Evolutionary conservation across 2,329 filamentous ascomycete genomes (phyloP).

Genomic region (Aspergillus arachidicola): DNA sequence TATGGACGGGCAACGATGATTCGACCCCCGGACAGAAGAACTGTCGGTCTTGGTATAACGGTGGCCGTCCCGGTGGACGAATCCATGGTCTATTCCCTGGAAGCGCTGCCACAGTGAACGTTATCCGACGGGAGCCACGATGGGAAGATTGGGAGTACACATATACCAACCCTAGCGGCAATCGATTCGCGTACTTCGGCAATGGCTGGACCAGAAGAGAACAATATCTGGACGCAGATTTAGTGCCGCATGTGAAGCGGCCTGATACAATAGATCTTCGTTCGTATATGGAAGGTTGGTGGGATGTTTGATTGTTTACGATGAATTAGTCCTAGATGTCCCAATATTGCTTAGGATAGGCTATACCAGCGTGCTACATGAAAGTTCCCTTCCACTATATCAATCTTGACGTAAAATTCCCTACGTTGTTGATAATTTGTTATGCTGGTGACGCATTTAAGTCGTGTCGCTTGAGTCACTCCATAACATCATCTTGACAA

Average conservation of each 20-base stretch:
- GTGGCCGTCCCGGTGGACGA: constrained; percentile 61
- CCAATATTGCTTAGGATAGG: neutral
- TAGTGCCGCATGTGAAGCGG: constrained; percentile 64
- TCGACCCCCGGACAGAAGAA: constrained; percentile 53
- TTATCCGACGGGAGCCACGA: constrained; percentile 57
- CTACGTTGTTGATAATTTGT: too few species aligned
- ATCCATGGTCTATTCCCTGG: constrained; percentile 73
- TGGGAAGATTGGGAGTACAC: constrained; percentile 64
- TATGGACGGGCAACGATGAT: constrained; percentile 40
- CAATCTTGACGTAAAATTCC: too few species aligned
- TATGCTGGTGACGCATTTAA: too few species aligned
- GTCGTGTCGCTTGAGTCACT: too few species aligned
- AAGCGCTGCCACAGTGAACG: constrained; percentile 64
- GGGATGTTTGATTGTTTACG: constrained; percentile 44
- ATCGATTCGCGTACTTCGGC: constrained; percentile 61
- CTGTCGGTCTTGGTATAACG: constrained; percentile 74
- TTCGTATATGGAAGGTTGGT: constrained; percentile 70
- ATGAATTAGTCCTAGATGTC: neutral
- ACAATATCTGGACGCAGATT: constrained; percentile 56
- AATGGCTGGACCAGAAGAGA: constrained; percentile 68
- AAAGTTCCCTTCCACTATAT: neutral
- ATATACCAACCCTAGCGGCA: constrained; percentile 46
- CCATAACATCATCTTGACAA: too few species aligned
- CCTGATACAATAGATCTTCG: constrained; percentile 62
- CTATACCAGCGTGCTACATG: too few species aligned